phyloP scores from a whole-genome alignment of 129 eudicot species.

The Erigeron canadensis region DNA sequence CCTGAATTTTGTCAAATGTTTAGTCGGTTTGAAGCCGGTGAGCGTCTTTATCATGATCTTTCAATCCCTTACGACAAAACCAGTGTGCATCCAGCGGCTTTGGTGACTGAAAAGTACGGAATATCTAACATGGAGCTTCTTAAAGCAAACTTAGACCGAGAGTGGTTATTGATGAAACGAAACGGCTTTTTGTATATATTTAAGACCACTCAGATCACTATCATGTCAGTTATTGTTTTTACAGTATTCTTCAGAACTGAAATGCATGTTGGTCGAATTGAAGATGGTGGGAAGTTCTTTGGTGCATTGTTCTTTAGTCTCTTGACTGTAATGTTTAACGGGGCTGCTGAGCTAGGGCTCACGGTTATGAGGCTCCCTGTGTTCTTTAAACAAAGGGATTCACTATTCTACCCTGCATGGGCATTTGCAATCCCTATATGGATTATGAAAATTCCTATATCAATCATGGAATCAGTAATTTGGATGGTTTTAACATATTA shows the following conservation, averaged over 20 bases:
- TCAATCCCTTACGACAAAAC: constrained; percentile 16
- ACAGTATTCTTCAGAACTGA: constrained; percentile 22
- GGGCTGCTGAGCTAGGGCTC: constrained; percentile 22
- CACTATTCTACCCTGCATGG: constrained; percentile 21
- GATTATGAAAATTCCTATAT: constrained; percentile 23
- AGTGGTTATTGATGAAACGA: constrained; percentile 20
- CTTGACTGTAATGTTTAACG: constrained; percentile 25
- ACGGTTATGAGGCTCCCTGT: constrained; percentile 24
- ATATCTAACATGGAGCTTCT: constrained; percentile 20
- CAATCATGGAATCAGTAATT: constrained; percentile 15
- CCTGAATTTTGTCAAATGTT: constrained; percentile 19
- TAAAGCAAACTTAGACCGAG: constrained; percentile 16
- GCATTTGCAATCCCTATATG: constrained; percentile 21
- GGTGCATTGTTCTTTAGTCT: constrained; percentile 28
- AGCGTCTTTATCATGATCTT: neutral
- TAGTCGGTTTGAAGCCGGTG: neutral
- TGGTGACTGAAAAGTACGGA: constrained; percentile 21
- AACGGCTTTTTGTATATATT: constrained; percentile 22
- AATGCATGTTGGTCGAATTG: constrained; percentile 10
- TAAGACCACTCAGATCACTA: constrained; percentile 20
- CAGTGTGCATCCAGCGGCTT: constrained; percentile 17
- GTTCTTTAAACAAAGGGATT: constrained; percentile 30
- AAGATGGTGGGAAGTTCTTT: constrained; percentile 25
- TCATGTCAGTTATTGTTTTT: constrained; percentile 19
- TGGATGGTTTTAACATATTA: constrained; percentile 27